Conservation (phyloP, 1,139 yeast genomes). For the Meyerozyma guilliermondii region DNA sequence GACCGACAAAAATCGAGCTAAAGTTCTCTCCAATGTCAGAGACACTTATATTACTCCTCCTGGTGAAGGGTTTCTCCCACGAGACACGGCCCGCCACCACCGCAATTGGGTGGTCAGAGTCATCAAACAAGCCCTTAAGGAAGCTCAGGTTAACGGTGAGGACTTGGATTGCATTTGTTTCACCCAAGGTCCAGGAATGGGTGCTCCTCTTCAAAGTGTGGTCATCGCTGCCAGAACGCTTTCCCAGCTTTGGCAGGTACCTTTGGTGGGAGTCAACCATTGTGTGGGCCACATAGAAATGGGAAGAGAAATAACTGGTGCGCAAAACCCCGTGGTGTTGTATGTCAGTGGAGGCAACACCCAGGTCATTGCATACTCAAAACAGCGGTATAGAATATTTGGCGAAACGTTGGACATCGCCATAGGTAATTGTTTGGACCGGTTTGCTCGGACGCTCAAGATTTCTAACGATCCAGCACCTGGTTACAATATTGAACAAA, state of each 20-base stretch:
- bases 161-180: conserved; percentile 90
- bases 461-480: conserved; percentile 96
- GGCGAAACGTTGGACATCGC: conserved; percentile 98
- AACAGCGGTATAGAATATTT: conserved; percentile 86
- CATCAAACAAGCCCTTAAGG: conserved; percentile 59
- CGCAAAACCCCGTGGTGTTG: conserved; percentile 88
- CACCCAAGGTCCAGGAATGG: conserved; percentile 99
- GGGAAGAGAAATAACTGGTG: conserved; percentile 98
- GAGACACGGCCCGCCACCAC: conserved; percentile 96
- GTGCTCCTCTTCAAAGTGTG: conserved; percentile 93
- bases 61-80: conserved; percentile 94
- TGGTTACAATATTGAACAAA: conserved; percentile 92
- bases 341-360: conserved; percentile 99
- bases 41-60: conserved; percentile 96
- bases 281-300: conserved; percentile 97
- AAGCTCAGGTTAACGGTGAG: conserved; percentile 48
- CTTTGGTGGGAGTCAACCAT: conserved; percentile 92
- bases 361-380: conserved; percentile 94
- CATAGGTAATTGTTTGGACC: conserved; percentile 91
- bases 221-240: conserved; percentile 89
- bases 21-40: conserved; percentile 78
- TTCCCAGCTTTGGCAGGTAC: conserved; percentile 74
- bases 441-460: conserved; percentile 87
- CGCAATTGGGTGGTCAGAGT: conserved; percentile 91
- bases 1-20: conserved; percentile 53